phyloP scores from a whole-genome alignment of 106 monocot species.

The Alisma plantagoaquatica region DNA sequence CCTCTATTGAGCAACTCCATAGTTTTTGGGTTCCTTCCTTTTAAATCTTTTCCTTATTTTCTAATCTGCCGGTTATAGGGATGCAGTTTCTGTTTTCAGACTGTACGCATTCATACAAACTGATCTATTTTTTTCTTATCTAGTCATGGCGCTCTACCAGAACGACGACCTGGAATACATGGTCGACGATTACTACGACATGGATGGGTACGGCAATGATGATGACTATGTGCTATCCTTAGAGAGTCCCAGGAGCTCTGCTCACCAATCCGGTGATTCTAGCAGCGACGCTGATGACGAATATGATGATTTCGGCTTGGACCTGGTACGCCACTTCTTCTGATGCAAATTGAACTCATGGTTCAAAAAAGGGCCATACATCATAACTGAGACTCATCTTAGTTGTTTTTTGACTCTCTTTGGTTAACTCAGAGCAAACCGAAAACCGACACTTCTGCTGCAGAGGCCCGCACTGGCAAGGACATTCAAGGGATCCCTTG shows the following conservation, averaged over 20 bases:
- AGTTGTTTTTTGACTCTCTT: not conserved
- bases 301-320: conserved; percentile 2
- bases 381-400: not conserved
- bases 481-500: conserved; percentile 62
- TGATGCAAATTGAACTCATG: not conserved
- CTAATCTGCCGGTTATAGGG: no score
- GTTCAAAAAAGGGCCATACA: no score
- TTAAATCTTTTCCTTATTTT: no score
- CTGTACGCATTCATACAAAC: no score
- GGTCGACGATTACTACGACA: conserved; percentile 22
- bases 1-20: no score
- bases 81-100: no score
- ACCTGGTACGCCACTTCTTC: not conserved
- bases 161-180: conserved; percentile 39
- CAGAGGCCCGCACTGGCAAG: conserved; percentile 39
- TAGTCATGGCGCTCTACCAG: conserved; percentile 27
- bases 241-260: not conserved
- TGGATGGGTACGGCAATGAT: conserved; percentile 18
- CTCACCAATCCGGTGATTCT: no score
- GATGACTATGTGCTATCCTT: conserved; percentile 3
- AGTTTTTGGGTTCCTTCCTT: no score
- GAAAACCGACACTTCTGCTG: conserved; percentile 39
- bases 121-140: no score
- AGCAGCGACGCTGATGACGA: not conserved
- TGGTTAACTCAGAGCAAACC: conserved; percentile 20